These are phyloP conservation scores for Chernovozyma aurita DNA, from an alignment of 1,139 yeast genomes.

Conservation along the genomic window DNA sequence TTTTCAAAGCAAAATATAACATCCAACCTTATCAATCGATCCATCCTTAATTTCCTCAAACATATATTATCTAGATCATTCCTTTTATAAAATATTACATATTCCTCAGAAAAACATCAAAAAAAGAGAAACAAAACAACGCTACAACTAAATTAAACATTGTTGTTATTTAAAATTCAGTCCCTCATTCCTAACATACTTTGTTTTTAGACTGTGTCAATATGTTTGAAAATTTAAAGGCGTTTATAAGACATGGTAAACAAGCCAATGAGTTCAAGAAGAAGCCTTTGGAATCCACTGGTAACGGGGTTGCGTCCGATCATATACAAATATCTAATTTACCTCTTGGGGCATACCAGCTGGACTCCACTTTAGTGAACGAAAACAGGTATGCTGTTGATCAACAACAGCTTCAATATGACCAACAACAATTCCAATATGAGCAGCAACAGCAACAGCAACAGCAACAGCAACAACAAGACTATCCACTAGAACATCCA, in stretches of 20 bases:
- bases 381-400: conserved; percentile 1
- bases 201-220: too few relatives aligned
- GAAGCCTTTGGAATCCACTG: conserved; percentile 10
- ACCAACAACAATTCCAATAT: conserved; percentile 2
- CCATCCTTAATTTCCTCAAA: too few relatives aligned
- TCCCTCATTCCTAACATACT: too few relatives aligned
- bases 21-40: too few relatives aligned
- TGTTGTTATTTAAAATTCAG: too few relatives aligned
- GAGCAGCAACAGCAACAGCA: conserved; percentile 1
- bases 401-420: background rate
- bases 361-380: conserved; percentile 1
- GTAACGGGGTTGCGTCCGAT: background rate
- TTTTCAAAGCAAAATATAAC: too few relatives aligned
- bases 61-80: too few relatives aligned
- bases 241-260: conserved; percentile 80
- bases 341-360: conserved; percentile 1
- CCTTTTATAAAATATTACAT: too few relatives aligned
- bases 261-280: conserved; percentile 52
- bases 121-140: too few relatives aligned
- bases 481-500: background rate
- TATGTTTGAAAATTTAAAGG: conserved; percentile 62
- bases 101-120: too few relatives aligned
- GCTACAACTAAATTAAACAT: too few relatives aligned
- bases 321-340: conserved; percentile 1
- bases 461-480: background rate